Conservation (phyloP, 805 yeast species). For the Groenewaldozyma tartarivorans region DNA sequence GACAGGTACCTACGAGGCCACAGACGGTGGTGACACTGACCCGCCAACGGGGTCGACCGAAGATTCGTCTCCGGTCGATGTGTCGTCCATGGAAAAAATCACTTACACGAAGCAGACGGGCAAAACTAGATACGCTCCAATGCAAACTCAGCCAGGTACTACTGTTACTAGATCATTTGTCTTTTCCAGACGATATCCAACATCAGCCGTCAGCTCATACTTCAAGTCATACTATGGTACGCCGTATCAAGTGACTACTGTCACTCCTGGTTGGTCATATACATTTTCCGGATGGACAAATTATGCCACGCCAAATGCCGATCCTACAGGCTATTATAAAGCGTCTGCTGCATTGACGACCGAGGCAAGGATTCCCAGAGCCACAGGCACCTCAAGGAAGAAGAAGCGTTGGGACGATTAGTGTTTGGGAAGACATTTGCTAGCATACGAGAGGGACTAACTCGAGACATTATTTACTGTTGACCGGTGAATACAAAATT, state of each 20-base stretch:
- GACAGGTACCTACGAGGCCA: constrained; percentile 45
- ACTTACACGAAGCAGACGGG: constrained; percentile 79
- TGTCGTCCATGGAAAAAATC: constrained; percentile 36
- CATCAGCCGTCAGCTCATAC: constrained; percentile 59
- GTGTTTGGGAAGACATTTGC: neutral
- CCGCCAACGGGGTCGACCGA: constrained; percentile 32
- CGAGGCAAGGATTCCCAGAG: constrained; percentile 9
- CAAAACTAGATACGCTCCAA: constrained; percentile 71
- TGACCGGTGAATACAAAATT: too few species aligned
- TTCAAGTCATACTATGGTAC: constrained; percentile 30
- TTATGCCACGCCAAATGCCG: constrained; percentile 45
- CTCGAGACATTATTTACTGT: too few species aligned
- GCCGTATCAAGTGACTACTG: constrained; percentile 49
- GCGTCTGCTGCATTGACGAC: constrained; percentile 13
- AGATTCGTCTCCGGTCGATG: constrained; percentile 27
- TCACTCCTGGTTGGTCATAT: constrained; percentile 81
- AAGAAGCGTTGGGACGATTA: constrained; percentile 12
- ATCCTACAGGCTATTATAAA: constrained; percentile 17
- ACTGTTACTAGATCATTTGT: constrained; percentile 46
- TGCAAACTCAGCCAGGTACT: constrained; percentile 82
- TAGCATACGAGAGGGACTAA: too few species aligned
- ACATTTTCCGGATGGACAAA: constrained; percentile 54
- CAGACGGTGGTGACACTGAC: constrained; percentile 39
- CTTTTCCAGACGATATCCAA: constrained; percentile 49
- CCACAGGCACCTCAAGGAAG: constrained; percentile 7